Evolutionary conservation across 306 rosid genomes (phyloP), one percentile per base, ranked within the genome.

Genomic region (Styphnolobium japonicum): DNA sequence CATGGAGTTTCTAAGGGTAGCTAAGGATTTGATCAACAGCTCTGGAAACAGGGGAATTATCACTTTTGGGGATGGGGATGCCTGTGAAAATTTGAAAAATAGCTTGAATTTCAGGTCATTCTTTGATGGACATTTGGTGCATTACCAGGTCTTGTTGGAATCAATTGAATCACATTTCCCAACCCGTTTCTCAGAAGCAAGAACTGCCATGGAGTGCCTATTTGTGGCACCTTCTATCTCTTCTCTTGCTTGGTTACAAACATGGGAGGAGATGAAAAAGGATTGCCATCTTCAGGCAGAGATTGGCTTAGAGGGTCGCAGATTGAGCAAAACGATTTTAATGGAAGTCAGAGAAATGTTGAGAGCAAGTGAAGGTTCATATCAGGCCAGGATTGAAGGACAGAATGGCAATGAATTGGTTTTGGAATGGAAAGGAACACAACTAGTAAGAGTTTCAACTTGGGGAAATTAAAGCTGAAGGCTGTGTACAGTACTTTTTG

Each of bases 171-270:
- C 83, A 1, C 81, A 18, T 23, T 88, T 91, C 34, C 80, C 90
- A 15, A 42, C 0, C 5, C 57, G 29, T 43, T 85, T 88, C 11
- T 57, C 78, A 71, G 92, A 88, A 66, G 94, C 94, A 45, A 90
- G 90, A 68, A 67, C 67, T 75, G 84, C 79, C 4, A 84, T 91
- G 69, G 93, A 90, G 55, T 56, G 71, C 42, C 34, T 83, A 7
- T 90, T 92, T 72, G 79, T 92, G 66, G 86, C 81, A 15, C 97
- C 93, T 18, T 68, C 22, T 21, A 34, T 90, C 3, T 89, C 91
- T 23, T 80, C 88, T 52, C 78, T 57, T 3, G 78, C 51, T 77
- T 89, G 90, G 92, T 69, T 85, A 5, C 67, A 75, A 16, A 82
- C 79, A 29, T 89, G 93, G 93, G 74, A 80, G 29, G 91, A 87